Conservation (phyloP, 2,329 filamentous ascomycete species). For the Trichoderma gracile region DNA sequence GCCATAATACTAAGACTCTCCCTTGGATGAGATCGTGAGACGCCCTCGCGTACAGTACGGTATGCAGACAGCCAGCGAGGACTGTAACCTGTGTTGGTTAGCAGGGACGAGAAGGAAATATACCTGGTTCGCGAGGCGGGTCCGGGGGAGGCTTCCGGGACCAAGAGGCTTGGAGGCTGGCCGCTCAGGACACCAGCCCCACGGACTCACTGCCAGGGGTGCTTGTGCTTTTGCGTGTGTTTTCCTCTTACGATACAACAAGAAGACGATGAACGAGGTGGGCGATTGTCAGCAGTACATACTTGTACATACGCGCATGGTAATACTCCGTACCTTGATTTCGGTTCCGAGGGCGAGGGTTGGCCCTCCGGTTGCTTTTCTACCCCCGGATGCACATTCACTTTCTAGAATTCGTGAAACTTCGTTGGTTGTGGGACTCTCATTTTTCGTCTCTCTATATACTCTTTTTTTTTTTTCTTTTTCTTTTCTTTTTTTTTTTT, state of each 20-base stretch:
- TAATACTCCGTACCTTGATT: too few relatives aligned
- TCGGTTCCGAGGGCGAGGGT: neutral
- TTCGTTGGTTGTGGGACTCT: neutral
- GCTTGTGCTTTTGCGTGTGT: neutral
- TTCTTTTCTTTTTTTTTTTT: neutral
- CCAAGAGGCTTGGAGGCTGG: neutral
- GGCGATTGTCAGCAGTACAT: too few relatives aligned
- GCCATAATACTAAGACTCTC: neutral
- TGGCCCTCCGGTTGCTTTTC: neutral
- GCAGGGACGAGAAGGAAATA: too few relatives aligned
- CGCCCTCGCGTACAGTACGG: too few relatives aligned
- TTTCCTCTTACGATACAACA: too few relatives aligned
- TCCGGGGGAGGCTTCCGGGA: constrained; percentile 28
- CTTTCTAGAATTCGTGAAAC: constrained; percentile 7
- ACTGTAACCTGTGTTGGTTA: neutral
- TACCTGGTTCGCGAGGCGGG: constrained; percentile 21
- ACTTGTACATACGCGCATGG: too few relatives aligned
- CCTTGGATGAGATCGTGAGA: neutral
- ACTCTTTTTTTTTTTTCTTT: neutral
- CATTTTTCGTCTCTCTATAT: neutral
- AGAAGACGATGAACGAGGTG: too few relatives aligned
- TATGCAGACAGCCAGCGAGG: too few relatives aligned
- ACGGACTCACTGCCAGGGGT: constrained; percentile 14
- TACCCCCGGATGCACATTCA: constrained; percentile 16
- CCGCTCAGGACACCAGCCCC: constrained; percentile 18